Conservation (phyloP, 441 rosid genomes). For the Populus hybrid region DNA sequence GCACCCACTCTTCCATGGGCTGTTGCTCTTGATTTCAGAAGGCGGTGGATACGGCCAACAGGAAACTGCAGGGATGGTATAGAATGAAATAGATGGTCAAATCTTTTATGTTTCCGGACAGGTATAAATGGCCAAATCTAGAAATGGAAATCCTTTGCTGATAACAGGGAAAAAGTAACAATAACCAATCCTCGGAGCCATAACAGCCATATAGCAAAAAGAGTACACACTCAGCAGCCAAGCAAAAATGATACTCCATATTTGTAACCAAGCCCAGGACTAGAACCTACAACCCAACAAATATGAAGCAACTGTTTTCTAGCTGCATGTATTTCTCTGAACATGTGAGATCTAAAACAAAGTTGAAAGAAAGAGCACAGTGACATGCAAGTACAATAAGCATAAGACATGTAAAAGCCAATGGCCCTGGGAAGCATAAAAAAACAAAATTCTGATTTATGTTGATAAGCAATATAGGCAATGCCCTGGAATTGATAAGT, state of each 20-base stretch:
- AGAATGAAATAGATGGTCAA: not conserved
- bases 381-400: not conserved
- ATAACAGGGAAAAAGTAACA: not conserved
- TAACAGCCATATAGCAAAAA: not conserved
- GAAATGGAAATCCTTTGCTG: not conserved
- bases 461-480: not conserved
- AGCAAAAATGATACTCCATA: not conserved
- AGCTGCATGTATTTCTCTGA: not conserved
- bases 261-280: not conserved
- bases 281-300: not conserved
- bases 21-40: constrained; percentile 53
- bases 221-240: not conserved
- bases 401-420: not conserved
- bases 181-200: not conserved
- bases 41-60: constrained; percentile 59
- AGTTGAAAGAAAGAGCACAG: not conserved
- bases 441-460: not conserved
- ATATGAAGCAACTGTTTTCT: not conserved
- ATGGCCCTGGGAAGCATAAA: not conserved
- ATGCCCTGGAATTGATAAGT: not conserved
- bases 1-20: constrained; percentile 84
- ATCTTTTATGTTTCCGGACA: not conserved
- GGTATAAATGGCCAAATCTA: not conserved
- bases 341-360: not conserved
- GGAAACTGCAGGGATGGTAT: constrained; percentile 54